Percentiles rank a stretch among this genome's conserved stretches.
Evolutionary conservation across 1,284 basidiomycete genomes (phyloP).

Genomic region (Puccinia hordei): DNA sequence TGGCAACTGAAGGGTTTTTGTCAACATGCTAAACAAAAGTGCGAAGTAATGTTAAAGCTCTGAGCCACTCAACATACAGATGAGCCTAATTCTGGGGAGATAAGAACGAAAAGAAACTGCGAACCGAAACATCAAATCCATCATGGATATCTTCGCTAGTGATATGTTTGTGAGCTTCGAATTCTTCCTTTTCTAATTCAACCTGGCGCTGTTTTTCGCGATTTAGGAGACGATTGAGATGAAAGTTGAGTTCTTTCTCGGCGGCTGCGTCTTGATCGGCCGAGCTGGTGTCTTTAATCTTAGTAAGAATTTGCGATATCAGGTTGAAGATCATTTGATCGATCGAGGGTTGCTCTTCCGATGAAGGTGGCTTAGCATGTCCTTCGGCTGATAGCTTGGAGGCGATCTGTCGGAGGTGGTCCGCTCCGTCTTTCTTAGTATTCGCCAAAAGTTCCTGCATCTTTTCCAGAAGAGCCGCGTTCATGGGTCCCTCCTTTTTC

Average conservation of each 20-base stretch:
- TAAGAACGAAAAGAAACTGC: background rate
- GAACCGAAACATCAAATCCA: conserved; percentile 58
- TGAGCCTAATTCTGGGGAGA: too few relatives aligned
- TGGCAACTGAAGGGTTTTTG: conserved; percentile 61
- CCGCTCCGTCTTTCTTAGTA: conserved; percentile 64
- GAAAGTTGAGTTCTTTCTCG: conserved; percentile 56
- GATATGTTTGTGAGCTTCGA: conserved; percentile 63
- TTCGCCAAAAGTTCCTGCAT: conserved; percentile 64
- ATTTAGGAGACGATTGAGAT: conserved; percentile 61
- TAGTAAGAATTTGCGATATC: conserved; percentile 73
- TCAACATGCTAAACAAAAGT: conserved; percentile 58
- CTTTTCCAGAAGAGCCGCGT: conserved; percentile 71
- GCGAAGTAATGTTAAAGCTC: background rate
- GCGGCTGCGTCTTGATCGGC: conserved; percentile 52
- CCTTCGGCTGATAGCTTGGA: conserved; percentile 73
- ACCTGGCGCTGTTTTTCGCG: conserved; percentile 64
- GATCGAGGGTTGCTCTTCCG: conserved; percentile 77
- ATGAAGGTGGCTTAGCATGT: conserved; percentile 71
- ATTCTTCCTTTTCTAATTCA: conserved; percentile 64
- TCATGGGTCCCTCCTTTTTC: conserved; percentile 77
- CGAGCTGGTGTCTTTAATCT: conserved; percentile 63
- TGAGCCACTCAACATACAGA: background rate
- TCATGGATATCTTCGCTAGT: conserved; percentile 60
- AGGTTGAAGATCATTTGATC: conserved; percentile 87
- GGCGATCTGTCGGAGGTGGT: conserved; percentile 73